Percentiles rank a stretch among this genome's conserved stretches.
Conservation (phyloP, 1,284 basidiomycete species). For the Cutaneotrichosporon spelunceum region DNA sequence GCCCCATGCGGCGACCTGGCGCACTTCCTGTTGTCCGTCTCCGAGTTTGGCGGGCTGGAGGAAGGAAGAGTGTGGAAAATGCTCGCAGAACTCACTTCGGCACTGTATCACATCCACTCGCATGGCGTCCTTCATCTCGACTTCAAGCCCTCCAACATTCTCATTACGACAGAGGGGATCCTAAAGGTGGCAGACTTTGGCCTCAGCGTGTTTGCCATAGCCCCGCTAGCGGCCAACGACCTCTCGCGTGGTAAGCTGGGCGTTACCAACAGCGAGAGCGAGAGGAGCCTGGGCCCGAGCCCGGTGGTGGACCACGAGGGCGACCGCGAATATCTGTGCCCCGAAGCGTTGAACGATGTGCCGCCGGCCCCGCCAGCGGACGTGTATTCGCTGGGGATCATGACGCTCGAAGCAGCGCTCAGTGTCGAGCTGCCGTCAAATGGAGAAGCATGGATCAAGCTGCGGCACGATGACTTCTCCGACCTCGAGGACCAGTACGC, state of each 20-base stretch:
- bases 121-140: slow-evolving; percentile 88
- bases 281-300: slow-evolving; percentile 17
- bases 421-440: slow-evolving; percentile 92
- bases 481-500: slow-evolving; percentile 63
- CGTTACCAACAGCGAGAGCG: neutral
- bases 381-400: slow-evolving; percentile 92
- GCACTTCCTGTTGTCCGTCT: slow-evolving; percentile 83
- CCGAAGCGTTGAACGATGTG: slow-evolving; percentile 82
- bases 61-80: slow-evolving; percentile 97
- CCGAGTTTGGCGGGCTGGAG: slow-evolving; percentile 75
- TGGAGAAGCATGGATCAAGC: slow-evolving; percentile 81
- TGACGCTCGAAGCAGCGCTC: slow-evolving; percentile 85
- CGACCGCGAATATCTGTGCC: slow-evolving; percentile 93
- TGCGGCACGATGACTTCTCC: slow-evolving; percentile 86
- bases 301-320: slow-evolving; percentile 60
- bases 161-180: slow-evolving; percentile 78
- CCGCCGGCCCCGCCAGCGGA: slow-evolving; percentile 86
- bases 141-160: slow-evolving; percentile 93
- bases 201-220: slow-evolving; percentile 59
- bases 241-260: neutral
- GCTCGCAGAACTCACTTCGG: slow-evolving; percentile 73
- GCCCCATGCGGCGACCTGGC: slow-evolving; percentile 88
- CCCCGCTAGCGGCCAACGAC: neutral
- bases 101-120: slow-evolving; percentile 81
- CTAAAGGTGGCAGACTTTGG: slow-evolving; percentile 98